These are phyloP conservation scores for Fusarium verticillioides DNA, from an alignment of 2,329 filamentous ascomycete species.

Conservation along the genomic window DNA sequence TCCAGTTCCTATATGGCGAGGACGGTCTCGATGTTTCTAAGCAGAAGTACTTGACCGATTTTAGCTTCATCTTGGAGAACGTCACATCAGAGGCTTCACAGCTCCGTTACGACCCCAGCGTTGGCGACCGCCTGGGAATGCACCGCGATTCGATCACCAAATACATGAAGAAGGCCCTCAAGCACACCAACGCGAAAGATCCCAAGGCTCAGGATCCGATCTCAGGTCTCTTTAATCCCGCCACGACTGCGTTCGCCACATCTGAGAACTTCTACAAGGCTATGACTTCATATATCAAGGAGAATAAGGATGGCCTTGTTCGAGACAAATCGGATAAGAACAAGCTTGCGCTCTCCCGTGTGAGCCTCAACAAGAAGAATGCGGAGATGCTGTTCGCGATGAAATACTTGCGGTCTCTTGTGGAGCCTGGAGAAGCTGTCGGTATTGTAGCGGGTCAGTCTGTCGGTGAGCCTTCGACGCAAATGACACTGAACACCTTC, in stretches of 20 bases:
- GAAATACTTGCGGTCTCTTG: conserved; percentile 91
- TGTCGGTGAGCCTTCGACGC: conserved; percentile 95
- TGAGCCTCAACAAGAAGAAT: conserved; percentile 71
- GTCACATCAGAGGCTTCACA: conserved; percentile 82
- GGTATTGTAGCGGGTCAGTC: conserved; percentile 97
- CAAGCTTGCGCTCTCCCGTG: conserved; percentile 45
- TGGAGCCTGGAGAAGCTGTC: conserved; percentile 95
- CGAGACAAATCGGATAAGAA: conserved; percentile 55
- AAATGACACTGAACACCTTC: conserved; percentile 99
- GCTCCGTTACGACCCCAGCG: conserved; percentile 71
- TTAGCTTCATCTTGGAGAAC: conserved; percentile 90
- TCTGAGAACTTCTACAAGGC: conserved; percentile 85
- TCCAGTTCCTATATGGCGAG: conserved; percentile 97
- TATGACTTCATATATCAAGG: conserved; percentile 81
- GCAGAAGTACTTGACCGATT: conserved; percentile 89
- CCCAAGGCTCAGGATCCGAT: conserved; percentile 78
- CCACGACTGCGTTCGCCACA: conserved; percentile 82
- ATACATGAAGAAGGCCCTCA: conserved; percentile 84
- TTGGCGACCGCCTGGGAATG: conserved; percentile 58
- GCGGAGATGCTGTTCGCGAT: conserved; percentile 88
- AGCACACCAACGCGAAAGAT: conserved; percentile 70
- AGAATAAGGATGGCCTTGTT: conserved; percentile 74
- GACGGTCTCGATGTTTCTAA: conserved; percentile 95
- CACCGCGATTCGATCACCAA: conserved; percentile 73
- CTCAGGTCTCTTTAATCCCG: conserved; percentile 77